phyloP scores from a whole-genome alignment of 805 yeast species.

The Priceomyces haplophilus region DNA sequence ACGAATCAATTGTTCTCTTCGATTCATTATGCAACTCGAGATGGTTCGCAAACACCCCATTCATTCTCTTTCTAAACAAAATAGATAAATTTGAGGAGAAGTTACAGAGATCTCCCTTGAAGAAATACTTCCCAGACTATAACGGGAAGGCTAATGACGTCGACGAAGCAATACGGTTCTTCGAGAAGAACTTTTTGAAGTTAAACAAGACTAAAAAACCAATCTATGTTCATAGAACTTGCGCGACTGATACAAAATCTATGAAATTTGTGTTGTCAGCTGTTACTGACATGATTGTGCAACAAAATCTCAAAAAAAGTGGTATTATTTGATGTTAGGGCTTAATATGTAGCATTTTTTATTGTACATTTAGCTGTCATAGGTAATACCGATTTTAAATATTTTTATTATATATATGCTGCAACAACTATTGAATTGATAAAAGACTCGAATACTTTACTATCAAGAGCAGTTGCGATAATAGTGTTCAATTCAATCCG shows the following conservation, averaged over 20 bases:
- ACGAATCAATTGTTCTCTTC: conserved; percentile 81
- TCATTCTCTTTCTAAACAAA: conserved; percentile 86
- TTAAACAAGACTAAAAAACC: conserved; percentile 67
- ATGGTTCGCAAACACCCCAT: conserved; percentile 84
- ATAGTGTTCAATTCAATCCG: not conserved
- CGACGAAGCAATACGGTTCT: conserved; percentile 65
- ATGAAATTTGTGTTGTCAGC: conserved; percentile 91
- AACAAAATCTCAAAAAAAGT: conserved; percentile 73
- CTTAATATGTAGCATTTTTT: not conserved
- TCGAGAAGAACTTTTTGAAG: conserved; percentile 63
- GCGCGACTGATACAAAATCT: conserved; percentile 88
- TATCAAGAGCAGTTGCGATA: not conserved
- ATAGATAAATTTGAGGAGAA: conserved; percentile 77
- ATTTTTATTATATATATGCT: conserved; percentile 5
- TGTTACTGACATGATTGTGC: conserved; percentile 86
- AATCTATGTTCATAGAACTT: conserved; percentile 88
- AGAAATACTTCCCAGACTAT: conserved; percentile 74
- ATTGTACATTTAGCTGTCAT: not conserved
- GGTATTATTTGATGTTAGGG: conserved; percentile 53
- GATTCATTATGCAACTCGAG: conserved; percentile 78
- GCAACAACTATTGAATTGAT: conserved; percentile 4
- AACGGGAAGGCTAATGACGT: conserved; percentile 59
- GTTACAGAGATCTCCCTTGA: conserved; percentile 61
- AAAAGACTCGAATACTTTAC: not conserved
- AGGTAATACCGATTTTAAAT: not conserved